Evolutionary conservation across 2,329 filamentous ascomycete species (phyloP), one percentile per base, ranked within the genome.

Genomic region (Arthrobotrys megalospora): DNA sequence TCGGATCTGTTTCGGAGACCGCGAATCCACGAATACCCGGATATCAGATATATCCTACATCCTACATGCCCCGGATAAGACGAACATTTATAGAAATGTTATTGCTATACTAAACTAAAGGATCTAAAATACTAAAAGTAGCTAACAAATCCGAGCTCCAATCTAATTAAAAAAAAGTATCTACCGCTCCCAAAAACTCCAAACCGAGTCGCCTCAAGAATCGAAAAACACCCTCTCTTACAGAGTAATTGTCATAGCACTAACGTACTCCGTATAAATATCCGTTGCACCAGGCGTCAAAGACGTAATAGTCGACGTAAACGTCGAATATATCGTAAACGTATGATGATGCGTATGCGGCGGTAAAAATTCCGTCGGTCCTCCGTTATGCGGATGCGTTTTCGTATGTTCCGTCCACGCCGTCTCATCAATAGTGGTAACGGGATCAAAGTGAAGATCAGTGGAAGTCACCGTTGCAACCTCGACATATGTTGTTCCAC

Each of bases 331-430:
- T 36, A 75, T 11, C 19, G 70, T 75, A 53, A 75, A 75, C 6
- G 70, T 75, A 48, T 75, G 70, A 45, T 67, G 70, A 53, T 68
- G 70, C 32, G 70, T 75, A 58, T 75, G 70, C 7, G 34, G 10
- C 7, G 62, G 62, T 6, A 75, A 14, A 53, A 52, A 67, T 43
- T 67, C 70, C 62, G 70, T 67, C 12, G 69, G 69, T 7, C 69
- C 69, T 6, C 63, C 43, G 10, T 45, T 47, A 63, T 67, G 60
- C 12, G 47, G 28, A 50, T 58, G 50, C 12, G 69, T 73, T 8
- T 19, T 12, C 14, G 69, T 73, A 32, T 73, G 60, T 14, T 21
- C 60, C 11, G 48, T 21, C 68, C 68, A 72, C 7, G 19, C 45
- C n/a, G 12, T 43, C 24, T 53, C 58, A 58, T 72, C 47, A 11